Conservation (phyloP, 192 early-diverging fungal genomes). For the Backusella parvicylindrica region DNA sequence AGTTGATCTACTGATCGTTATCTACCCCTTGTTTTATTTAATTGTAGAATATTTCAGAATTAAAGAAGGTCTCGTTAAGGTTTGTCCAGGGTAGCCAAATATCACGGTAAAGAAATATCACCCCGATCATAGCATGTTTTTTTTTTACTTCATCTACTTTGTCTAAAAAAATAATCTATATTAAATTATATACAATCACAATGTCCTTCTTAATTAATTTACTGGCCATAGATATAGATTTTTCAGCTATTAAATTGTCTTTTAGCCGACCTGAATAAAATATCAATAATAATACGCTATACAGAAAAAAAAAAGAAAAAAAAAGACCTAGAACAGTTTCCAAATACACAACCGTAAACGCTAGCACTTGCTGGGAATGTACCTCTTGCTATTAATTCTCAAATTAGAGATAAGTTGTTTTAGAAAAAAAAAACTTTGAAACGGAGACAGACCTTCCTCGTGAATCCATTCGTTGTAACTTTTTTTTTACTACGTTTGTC, state of each 20-base stretch:
- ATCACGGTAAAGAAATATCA: too few relatives aligned
- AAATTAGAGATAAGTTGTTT: background rate
- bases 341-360: background rate
- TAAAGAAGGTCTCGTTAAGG: too few relatives aligned
- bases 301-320: background rate
- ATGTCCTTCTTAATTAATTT: background rate
- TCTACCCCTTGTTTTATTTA: too few relatives aligned
- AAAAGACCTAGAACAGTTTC: background rate
- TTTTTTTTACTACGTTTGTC: background rate
- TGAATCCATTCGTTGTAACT: background rate
- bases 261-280: background rate
- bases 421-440: background rate
- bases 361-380: background rate
- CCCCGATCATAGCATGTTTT: background rate
- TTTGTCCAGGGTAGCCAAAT: too few relatives aligned
- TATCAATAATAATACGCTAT: background rate
- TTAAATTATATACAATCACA: background rate
- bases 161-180: background rate
- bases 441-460: background rate
- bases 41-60: too few relatives aligned
- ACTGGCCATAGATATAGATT: too few relatives aligned
- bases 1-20: too few relatives aligned
- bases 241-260: background rate
- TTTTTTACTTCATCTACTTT: background rate
- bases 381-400: background rate